Conservation (phyloP, 208 protist species). For the Trypanosoma grayi region DNA sequence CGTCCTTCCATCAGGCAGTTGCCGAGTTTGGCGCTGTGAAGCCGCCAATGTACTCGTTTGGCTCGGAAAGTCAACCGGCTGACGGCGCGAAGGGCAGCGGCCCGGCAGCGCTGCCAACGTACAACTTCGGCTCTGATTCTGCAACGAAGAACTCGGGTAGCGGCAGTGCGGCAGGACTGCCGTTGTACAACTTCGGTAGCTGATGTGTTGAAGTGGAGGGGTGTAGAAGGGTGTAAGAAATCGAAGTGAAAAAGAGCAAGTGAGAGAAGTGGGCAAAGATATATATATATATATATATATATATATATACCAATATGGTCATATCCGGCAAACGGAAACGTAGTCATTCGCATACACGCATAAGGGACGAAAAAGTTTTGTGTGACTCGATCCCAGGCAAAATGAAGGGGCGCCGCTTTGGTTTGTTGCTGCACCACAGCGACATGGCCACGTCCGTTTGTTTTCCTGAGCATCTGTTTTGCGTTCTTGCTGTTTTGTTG, state of each 20-base stretch:
- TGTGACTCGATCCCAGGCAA: too few relatives aligned
- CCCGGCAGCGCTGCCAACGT: slow-evolving; percentile 1
- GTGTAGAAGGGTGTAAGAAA: slow-evolving; percentile 6
- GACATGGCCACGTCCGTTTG: too few relatives aligned
- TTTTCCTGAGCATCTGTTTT: background rate
- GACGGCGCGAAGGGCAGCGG: background rate
- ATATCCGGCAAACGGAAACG: too few relatives aligned
- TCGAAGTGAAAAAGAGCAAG: background rate
- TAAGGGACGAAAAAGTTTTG: too few relatives aligned
- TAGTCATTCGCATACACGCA: too few relatives aligned
- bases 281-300: too few relatives aligned
- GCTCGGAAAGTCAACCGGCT: background rate
- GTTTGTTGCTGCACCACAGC: too few relatives aligned
- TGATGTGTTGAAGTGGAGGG: slow-evolving; percentile 14
- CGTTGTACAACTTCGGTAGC: slow-evolving; percentile 69
- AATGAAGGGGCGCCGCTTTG: too few relatives aligned
- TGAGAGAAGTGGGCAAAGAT: background rate
- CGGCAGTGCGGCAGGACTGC: background rate
- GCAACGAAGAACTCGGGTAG: background rate
- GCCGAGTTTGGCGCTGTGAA: background rate
- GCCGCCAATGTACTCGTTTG: background rate
- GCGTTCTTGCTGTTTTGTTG: background rate
- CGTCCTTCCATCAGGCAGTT: background rate
- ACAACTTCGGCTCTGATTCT: slow-evolving; percentile 19
- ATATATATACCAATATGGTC: too few relatives aligned